Evolutionary conservation across 148 eudicot genomes (phyloP), one percentile per base, ranked within the genome.

Genomic region (Heliosperma pusillum): DNA sequence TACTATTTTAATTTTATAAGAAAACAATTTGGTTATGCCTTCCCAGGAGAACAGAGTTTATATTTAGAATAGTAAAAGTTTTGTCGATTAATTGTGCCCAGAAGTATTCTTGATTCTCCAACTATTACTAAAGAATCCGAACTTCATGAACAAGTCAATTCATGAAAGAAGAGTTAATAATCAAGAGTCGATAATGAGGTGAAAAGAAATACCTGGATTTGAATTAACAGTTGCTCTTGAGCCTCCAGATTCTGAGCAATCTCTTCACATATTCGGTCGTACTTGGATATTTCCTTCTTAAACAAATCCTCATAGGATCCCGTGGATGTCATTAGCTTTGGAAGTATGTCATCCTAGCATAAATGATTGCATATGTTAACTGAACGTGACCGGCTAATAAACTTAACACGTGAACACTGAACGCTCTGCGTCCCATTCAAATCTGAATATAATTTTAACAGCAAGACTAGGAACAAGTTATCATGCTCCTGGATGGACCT

Each of bases 221-320:
- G 97, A 76, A 83, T 80, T 81, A 95, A 77, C 62, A 95, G 76
- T 70, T 89, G 91, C 75, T 88, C 97, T 70, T 95, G 99, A 22
- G 97, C 93, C 71, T 87, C 91, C 69, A 95, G 78, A 82, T 92
- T 95, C 71, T 87, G 88, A 42, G 86, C 78, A 80, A 95, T 92
- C 67, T 95, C 99, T 63, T 81, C 81, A 68, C 94, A 95, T 62
- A 95, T 89, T 77, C 78, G 84, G 77, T 90, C 92, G 80, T 90
- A 95, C 75, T 95, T 95, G 27, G 88, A 80, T 69, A 92, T 87
- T 86, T 92, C 99, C 84, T 92, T 92, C 82, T 89, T 89, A 56
- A 92, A 95, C 71, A 95, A 97, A 85, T 95, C 99, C 77, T 95
- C 99, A 77, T 89, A 89, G 15, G 99, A 95, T 66, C 99, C 99